Conservation (phyloP, 257 asterid genomes). For the Gentiana dahurica region DNA sequence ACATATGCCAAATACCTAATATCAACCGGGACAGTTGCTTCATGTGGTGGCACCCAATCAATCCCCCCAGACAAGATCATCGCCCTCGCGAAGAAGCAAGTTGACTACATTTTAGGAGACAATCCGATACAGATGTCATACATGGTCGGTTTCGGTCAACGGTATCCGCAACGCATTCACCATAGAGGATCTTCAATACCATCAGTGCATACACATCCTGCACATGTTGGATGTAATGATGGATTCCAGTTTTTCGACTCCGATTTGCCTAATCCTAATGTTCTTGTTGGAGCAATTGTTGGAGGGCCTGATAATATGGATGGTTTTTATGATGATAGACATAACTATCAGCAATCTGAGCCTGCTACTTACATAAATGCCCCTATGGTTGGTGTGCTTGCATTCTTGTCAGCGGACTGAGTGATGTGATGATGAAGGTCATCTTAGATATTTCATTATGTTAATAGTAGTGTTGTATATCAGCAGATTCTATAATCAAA, state of each 20-base stretch:
- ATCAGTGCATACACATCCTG: conserved; percentile 30
- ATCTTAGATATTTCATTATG: too few relatives aligned
- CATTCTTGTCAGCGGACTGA: conserved; percentile 38
- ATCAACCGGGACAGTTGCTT: conserved; percentile 23
- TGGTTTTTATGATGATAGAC: conserved; percentile 44
- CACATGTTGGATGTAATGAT: conserved; percentile 35
- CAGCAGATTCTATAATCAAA: not conserved
- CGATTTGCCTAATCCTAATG: conserved; percentile 49
- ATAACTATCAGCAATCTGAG: conserved; percentile 63
- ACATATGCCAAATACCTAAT: conserved; percentile 58
- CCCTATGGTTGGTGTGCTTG: conserved; percentile 57
- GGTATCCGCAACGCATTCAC: conserved; percentile 55
- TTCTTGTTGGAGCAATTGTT: conserved; percentile 48
- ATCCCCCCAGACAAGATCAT: conserved; percentile 41
- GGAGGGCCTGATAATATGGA: conserved; percentile 71
- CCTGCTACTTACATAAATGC: conserved; percentile 72
- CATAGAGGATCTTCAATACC: conserved; percentile 74
- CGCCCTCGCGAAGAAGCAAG: conserved; percentile 46
- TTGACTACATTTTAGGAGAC: conserved; percentile 75
- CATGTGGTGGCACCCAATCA: conserved; percentile 40
- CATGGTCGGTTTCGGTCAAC: conserved; percentile 73
- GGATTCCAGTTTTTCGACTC: conserved; percentile 47
- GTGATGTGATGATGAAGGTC: too few relatives aligned
- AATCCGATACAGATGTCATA: conserved; percentile 65
- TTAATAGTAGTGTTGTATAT: not conserved